Evolutionary conservation across 2,329 filamentous ascomycete genomes (phyloP).

Genomic region (Stemphylium vesicarium): DNA sequence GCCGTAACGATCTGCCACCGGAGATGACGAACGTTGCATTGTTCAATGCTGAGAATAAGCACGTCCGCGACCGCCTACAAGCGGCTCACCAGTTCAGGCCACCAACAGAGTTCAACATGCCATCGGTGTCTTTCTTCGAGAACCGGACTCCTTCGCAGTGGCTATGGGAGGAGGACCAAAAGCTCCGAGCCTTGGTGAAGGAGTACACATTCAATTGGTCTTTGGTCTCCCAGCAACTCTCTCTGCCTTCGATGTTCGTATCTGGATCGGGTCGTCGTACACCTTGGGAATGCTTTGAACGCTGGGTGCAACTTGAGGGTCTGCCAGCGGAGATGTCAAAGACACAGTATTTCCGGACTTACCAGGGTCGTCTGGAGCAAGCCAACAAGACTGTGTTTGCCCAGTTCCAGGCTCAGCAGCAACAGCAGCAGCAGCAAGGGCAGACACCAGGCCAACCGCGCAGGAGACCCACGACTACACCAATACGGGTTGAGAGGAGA

Average conservation of each 20-base stretch:
- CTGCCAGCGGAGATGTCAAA: conserved; percentile 92
- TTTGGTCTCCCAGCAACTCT: conserved; percentile 82
- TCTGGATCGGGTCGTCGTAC: conserved; percentile 89
- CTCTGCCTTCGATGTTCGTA: conserved; percentile 75
- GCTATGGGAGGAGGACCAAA: conserved; percentile 89
- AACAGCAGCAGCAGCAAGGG: conserved; percentile 62
- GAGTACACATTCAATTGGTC: conserved; percentile 99
- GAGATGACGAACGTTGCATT: conserved; percentile 80
- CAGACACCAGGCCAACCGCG: conserved; percentile 60
- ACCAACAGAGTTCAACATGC: conserved; percentile 90
- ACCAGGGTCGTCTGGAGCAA: conserved; percentile 67
- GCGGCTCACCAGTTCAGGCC: conserved; percentile 92
- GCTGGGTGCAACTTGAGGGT: conserved; percentile 92
- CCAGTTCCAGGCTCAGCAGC: conserved; percentile 62
- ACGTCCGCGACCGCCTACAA: conserved; percentile 86
- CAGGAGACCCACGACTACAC: conserved; percentile 71
- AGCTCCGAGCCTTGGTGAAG: conserved; percentile 81
- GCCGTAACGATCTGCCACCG: conserved; percentile 63
- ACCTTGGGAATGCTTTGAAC: conserved; percentile 98
- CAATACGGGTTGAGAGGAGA: conserved; percentile 83
- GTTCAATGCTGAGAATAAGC: conserved; percentile 87
- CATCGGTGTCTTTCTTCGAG: conserved; percentile 88
- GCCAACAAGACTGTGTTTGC: conserved; percentile 66
- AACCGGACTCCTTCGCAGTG: conserved; percentile 86
- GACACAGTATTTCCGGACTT: conserved; percentile 89